Evolutionary conservation across 2,329 filamentous ascomycete species (phyloP).

Genomic region (Colletotrichum agaves): DNA sequence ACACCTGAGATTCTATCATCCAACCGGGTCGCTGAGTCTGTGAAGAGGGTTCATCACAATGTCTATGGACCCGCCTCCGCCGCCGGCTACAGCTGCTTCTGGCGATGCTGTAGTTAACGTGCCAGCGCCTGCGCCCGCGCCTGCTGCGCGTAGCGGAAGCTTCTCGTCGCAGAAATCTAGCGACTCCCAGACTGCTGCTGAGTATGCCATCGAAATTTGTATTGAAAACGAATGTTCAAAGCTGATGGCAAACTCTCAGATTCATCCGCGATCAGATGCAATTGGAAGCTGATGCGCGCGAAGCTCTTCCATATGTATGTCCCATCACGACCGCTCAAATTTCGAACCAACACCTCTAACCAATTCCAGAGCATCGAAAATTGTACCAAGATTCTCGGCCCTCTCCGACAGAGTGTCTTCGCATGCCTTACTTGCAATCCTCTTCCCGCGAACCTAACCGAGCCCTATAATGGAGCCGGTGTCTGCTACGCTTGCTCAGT

Average conservation of each 20-base stretch:
- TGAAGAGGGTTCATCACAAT: slow-evolving; percentile 36
- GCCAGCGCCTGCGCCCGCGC: slow-evolving; percentile 21
- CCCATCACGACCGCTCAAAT: not conserved
- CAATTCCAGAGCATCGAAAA: slow-evolving; percentile 82
- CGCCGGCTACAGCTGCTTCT: slow-evolving; percentile 43
- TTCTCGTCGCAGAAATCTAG: slow-evolving; percentile 69
- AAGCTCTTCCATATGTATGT: slow-evolving; percentile 90
- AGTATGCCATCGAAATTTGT: slow-evolving; percentile 57
- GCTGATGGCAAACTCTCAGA: slow-evolving; percentile 52
- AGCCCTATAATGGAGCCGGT: slow-evolving; percentile 78
- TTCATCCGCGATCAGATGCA: slow-evolving; percentile 91
- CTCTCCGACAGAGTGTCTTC: slow-evolving; percentile 88
- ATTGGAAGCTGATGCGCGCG: slow-evolving; percentile 93
- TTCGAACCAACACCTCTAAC: slow-evolving; percentile 1
- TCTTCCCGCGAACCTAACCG: slow-evolving; percentile 70
- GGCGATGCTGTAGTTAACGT: slow-evolving; percentile 38
- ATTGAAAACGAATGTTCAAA: not conserved
- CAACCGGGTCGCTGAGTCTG: too few species aligned
- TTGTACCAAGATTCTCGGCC: slow-evolving; percentile 90
- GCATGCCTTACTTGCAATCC: slow-evolving; percentile 95
- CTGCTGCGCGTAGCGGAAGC: slow-evolving; percentile 62
- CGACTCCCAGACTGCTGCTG: slow-evolving; percentile 77
- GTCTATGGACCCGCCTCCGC: slow-evolving; percentile 52
- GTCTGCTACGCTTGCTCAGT: slow-evolving; percentile 98
- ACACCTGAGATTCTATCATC: too few species aligned